These are phyloP conservation scores for Citeromyces matritensis DNA, from an alignment of 805 yeast genomes.

Conservation along the genomic window DNA sequence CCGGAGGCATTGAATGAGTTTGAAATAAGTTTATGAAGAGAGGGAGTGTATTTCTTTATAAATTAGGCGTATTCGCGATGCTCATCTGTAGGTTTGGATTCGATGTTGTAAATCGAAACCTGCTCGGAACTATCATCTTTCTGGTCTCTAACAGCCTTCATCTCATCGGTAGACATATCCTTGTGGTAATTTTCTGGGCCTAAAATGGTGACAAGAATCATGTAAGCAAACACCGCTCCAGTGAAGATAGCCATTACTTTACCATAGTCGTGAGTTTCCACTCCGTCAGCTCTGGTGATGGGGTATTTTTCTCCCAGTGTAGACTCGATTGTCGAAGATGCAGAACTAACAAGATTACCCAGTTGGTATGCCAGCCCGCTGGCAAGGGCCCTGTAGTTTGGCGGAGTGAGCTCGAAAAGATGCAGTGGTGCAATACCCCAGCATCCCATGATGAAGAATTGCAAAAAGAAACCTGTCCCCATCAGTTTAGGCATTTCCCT, in stretches of 20 bases:
- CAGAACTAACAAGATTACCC: constrained; percentile 55
- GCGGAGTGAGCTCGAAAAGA: constrained; percentile 45
- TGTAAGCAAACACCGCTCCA: constrained; percentile 46
- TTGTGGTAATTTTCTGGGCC: constrained; percentile 34
- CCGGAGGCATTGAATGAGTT: too few species aligned
- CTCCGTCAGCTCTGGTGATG: constrained; percentile 15
- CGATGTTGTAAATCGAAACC: too few species aligned
- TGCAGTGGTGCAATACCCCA: constrained; percentile 59
- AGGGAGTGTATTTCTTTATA: too few species aligned
- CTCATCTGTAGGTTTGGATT: too few species aligned
- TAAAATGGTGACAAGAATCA: constrained; percentile 26
- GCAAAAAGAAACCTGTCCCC: constrained; percentile 48
- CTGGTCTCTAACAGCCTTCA: too few species aligned
- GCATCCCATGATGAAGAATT: constrained; percentile 52
- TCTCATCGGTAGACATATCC: too few species aligned
- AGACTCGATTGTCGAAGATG: constrained; percentile 58
- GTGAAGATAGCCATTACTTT: constrained; percentile 57
- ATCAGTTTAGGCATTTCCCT: constrained; percentile 23
- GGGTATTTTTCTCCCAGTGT: constrained; percentile 50
- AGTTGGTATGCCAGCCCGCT: constrained; percentile 53
- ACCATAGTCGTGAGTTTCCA: constrained; percentile 35
- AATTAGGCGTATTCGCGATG: too few species aligned
- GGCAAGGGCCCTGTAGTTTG: constrained; percentile 46
- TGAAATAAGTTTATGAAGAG: too few species aligned
- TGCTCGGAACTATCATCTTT: too few species aligned